phyloP scores from a whole-genome alignment of 2,329 filamentous ascomycete species.

The Daldinia eschscholtzii region DNA sequence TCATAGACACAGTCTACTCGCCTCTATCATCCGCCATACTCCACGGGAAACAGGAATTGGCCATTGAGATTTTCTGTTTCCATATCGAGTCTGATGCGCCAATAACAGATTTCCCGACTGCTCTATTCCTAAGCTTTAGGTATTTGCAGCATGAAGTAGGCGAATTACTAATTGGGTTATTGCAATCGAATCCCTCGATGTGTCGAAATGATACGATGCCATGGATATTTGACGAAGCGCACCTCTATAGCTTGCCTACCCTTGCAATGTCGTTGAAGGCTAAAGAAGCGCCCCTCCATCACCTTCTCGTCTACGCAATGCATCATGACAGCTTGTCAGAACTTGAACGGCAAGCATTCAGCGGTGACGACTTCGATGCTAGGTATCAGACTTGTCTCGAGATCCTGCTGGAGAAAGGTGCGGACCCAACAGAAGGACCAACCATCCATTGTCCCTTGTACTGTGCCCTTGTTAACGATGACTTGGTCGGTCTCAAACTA shows the following conservation, averaged over 20 bases:
- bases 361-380: background rate
- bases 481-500: background rate
- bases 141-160: constrained; percentile 11
- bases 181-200: constrained; percentile 6
- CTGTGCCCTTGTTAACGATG: background rate
- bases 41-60: background rate
- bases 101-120: constrained; percentile 11
- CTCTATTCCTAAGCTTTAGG: constrained; percentile 5
- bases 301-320: background rate
- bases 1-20: background rate
- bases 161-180: background rate
- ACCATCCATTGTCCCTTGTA: background rate
- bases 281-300: no score
- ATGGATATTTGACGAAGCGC: background rate
- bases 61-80: background rate
- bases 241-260: no score
- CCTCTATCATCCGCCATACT: constrained; percentile 10
- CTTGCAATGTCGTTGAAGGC: no score
- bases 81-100: background rate
- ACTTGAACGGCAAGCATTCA: background rate
- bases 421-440: background rate
- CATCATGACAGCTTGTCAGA: background rate
- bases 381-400: background rate
- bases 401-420: background rate
- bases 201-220: constrained; percentile 3